These are phyloP conservation scores for Rhodotorula sp. DNA, from an alignment of 1,284 basidiomycete genomes.

Conservation along the genomic window DNA sequence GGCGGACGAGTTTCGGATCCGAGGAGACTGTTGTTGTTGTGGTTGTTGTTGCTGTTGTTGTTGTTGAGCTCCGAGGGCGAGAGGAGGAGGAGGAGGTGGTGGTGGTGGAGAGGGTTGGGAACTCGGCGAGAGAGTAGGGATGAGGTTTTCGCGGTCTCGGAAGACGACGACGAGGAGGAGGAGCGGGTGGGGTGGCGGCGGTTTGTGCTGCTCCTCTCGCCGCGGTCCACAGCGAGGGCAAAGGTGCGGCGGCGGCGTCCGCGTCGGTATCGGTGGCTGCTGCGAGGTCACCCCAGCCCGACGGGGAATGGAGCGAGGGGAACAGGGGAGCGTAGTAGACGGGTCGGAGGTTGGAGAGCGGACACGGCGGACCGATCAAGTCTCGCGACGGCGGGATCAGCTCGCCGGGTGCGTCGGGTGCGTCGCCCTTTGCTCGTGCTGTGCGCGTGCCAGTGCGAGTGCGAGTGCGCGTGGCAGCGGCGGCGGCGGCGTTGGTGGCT, in stretches of 20 bases:
- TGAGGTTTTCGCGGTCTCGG: conserved; percentile 22
- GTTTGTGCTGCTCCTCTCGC: no score
- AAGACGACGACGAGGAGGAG: not conserved
- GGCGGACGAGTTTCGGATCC: conserved; percentile 6
- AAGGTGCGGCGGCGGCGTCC: no score
- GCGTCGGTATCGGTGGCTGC: not conserved
- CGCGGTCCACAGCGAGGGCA: no score
- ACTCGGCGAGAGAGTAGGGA: conserved; percentile 46
- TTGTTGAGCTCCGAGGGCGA: not conserved
- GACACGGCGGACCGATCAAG: conserved; percentile 45
- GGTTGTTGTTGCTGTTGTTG: not conserved
- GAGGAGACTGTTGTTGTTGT: not conserved
- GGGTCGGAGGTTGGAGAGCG: conserved; percentile 45
- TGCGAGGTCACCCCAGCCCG: conserved; percentile 2
- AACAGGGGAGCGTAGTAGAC: conserved; percentile 45
- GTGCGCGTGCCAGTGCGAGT: no score
- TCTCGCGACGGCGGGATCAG: conserved; percentile 31
- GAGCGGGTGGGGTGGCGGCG: not conserved
- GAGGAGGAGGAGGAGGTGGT: conserved; percentile 10
- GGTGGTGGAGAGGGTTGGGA: conserved; percentile 25
- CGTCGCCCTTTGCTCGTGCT: not conserved
- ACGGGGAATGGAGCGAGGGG: conserved; percentile 19
- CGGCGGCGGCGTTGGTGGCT: no score
- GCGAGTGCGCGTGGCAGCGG: not conserved
- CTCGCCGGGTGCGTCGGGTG: not conserved